phyloP scores from a whole-genome alignment of 176 grass and related monocot genomes.

The Oryza rufipogon region DNA sequence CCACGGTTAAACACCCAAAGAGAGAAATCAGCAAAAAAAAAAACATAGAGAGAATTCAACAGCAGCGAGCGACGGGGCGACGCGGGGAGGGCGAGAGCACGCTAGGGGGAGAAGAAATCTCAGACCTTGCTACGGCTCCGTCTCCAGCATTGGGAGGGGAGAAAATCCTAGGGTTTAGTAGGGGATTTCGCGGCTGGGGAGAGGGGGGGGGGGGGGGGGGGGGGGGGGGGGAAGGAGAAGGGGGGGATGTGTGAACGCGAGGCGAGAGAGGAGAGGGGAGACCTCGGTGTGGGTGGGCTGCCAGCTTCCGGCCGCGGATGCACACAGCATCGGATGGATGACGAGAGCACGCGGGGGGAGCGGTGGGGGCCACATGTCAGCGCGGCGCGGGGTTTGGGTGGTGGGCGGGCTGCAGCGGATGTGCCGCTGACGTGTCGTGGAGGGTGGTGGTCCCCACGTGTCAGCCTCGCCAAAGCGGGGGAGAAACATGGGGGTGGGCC shows the following conservation, averaged over 20 bases:
- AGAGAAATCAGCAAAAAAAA: not conserved
- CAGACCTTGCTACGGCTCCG: slow-evolving; percentile 7
- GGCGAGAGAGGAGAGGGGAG: not conserved
- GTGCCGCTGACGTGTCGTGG: not conserved
- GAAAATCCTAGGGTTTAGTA: slow-evolving; percentile 38
- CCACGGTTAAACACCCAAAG: not conserved
- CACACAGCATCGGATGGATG: too few species aligned
- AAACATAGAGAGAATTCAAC: not conserved
- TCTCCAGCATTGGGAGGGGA: not conserved
- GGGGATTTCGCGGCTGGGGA: not conserved
- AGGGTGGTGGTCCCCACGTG: not conserved
- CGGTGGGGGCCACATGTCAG: not conserved
- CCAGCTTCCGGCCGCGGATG: not conserved
- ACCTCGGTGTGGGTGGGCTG: not conserved
- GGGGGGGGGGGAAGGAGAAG: not conserved
- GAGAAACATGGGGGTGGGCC: too few species aligned
- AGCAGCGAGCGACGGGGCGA: not conserved
- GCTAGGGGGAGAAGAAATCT: not conserved
- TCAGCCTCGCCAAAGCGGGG: not conserved
- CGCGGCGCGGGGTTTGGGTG: not conserved
- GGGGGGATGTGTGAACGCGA: too few species aligned
- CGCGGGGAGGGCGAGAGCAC: not conserved
- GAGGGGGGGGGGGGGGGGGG: too few species aligned
- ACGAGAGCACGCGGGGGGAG: too few species aligned
- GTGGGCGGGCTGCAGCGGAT: not conserved